Evolutionary conservation across 2,329 filamentous ascomycete species (phyloP), one percentile per base, ranked within the genome.

Genomic region (Xylariales sp.): DNA sequence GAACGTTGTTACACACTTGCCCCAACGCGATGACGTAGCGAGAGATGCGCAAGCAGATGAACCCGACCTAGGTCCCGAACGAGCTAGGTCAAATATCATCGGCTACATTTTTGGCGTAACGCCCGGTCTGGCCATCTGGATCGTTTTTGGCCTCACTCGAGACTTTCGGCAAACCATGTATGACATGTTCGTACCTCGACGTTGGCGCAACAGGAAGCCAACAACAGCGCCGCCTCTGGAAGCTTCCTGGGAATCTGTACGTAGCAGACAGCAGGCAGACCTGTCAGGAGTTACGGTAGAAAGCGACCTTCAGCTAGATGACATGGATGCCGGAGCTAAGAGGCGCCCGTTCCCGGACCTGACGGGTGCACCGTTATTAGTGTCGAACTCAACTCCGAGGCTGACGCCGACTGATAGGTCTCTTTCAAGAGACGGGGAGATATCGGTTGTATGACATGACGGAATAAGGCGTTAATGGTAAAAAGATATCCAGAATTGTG

Each of bases 81-180:
- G 68, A 50, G 74, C 74, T 3, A 70, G 69, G 55, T 71, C 67
- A 3, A 74, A 71, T 41, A 75, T 75, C 50, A 65, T 69, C 10
- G 74, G 74, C 3, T 75, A 75, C 52, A 75, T 72, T 2, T 72
- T 62, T 28, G 74, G 74, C 14, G 73, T 75, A 2, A 74, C 74
- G 16, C 74, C 74, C 2, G 73, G 73, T 1, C 61, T 75, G 28
- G 73, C 73, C 4, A 74, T 75, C 7, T 72, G 63, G 57, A 65
- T 75, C 23, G 72, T 75, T 3, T 75, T 75, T 50, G 74, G 74
- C 16, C 70, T 75, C 23, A 73, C 73, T 4, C 60, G 65, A 48
- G 61, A 67, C 18, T 75, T 74, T 43, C 69, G 74, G 3, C 61
- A 70, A 23, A 74, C 69, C 18, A 72, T 75, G 70, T 73, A 72